phyloP scores from a whole-genome alignment of 305 asterid genomes.

The Fraxinus sp. region DNA sequence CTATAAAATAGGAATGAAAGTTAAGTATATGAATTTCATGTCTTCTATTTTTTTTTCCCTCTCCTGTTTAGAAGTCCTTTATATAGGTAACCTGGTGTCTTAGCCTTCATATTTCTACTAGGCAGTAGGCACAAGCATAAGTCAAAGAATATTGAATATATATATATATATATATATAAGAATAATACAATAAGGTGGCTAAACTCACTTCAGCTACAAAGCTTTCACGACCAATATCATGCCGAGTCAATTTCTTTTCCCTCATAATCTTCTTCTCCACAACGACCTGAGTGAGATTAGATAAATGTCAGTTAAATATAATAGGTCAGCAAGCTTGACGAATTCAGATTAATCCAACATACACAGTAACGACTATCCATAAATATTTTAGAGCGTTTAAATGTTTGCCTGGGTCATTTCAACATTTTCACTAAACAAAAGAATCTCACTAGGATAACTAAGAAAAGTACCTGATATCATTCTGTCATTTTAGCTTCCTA shows the following conservation, averaged over 20 bases:
- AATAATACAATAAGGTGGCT: slow-evolving; percentile 1
- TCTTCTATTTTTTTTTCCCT: neutral
- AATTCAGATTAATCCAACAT: neutral
- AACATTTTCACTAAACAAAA: neutral
- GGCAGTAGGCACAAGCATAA: slow-evolving; percentile 10
- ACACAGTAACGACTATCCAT: neutral
- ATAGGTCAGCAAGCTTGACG: slow-evolving; percentile 5
- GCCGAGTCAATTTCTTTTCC: slow-evolving; percentile 78
- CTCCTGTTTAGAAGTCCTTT: neutral
- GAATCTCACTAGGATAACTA: neutral
- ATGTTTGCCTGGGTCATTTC: neutral
- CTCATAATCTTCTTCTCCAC: slow-evolving; percentile 94
- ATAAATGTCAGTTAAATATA: slow-evolving; percentile 19
- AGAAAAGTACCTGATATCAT: neutral
- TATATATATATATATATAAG: neutral
- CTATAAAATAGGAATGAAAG: slow-evolving; percentile 2
- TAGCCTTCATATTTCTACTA: slow-evolving; percentile 2
- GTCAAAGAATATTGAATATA: neutral
- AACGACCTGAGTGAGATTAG: slow-evolving; percentile 61
- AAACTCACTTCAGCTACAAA: slow-evolving; percentile 79
- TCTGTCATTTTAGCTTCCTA: neutral
- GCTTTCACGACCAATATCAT: slow-evolving; percentile 79
- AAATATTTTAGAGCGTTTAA: neutral
- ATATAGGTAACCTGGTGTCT: neutral
- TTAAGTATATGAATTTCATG: slow-evolving; percentile 3